Conservation (phyloP, 768 basidiomycete species). For the Trametopsis cervina region DNA sequence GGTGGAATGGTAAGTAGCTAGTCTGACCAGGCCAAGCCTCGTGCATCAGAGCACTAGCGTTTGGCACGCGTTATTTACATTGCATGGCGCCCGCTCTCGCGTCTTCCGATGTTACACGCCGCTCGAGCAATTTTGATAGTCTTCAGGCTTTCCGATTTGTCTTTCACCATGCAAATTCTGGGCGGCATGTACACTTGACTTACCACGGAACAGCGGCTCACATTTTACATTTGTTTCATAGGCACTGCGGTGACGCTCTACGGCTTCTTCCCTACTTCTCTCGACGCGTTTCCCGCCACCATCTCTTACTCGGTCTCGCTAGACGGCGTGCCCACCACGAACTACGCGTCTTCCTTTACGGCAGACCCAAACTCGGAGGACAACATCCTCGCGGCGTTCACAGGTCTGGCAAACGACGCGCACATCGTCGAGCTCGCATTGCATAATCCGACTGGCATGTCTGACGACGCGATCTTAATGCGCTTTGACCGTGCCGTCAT, state of each 20-base stretch:
- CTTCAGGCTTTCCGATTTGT: too few relatives aligned
- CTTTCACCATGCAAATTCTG: too few relatives aligned
- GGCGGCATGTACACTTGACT: too few relatives aligned
- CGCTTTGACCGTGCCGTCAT: constrained; percentile 54
- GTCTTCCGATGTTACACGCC: too few relatives aligned
- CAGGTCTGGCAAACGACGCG: constrained; percentile 36
- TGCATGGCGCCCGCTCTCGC: too few relatives aligned
- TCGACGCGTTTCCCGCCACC: constrained; percentile 13
- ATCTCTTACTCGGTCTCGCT: constrained; percentile 39
- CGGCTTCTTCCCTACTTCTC: constrained; percentile 39
- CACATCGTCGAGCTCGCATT: constrained; percentile 55
- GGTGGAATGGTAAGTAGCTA: constrained; percentile 53
- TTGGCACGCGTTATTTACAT: too few relatives aligned
- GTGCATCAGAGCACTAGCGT: neutral
- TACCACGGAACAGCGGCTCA: too few relatives aligned
- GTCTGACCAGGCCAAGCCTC: neutral
- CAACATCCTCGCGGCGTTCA: constrained; percentile 41
- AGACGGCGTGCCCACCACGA: constrained; percentile 36
- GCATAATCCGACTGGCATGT: constrained; percentile 24
- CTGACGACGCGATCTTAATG: constrained; percentile 21
- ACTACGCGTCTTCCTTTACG: constrained; percentile 19
- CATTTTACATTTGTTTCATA: too few relatives aligned
- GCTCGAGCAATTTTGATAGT: neutral
- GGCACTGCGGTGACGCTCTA: constrained; percentile 59
- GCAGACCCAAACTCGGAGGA: constrained; percentile 23